A percentile compares a stretch with the other conserved stretches of the same genome.
Conservation (phyloP, 2,329 filamentous ascomycete genomes). For the Ophioceras dolichostomum region DNA sequence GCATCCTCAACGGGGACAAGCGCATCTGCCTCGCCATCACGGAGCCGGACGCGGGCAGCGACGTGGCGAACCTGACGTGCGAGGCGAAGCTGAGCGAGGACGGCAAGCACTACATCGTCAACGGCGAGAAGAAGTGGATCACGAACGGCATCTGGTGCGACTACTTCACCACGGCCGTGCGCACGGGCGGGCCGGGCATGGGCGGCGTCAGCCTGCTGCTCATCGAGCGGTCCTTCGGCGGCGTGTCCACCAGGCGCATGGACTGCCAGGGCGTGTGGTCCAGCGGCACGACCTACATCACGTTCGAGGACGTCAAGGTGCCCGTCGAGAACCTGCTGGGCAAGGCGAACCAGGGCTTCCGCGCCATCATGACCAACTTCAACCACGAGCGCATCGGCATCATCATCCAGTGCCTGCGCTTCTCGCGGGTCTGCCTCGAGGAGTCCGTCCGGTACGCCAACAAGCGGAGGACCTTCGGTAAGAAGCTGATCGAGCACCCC, state of each 20-base stretch:
- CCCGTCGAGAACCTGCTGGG: conserved; percentile 97
- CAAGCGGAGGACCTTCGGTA: conserved; percentile 94
- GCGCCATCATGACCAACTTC: conserved; percentile 99
- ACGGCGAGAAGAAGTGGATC: conserved; percentile 99
- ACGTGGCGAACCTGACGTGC: conserved; percentile 90
- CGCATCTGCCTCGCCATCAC: conserved; percentile 96
- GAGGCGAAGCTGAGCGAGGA: conserved; percentile 92
- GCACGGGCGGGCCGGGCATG: conserved; percentile 82
- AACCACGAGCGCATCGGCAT: conserved; percentile 99
- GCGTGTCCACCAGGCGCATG: conserved; percentile 89
- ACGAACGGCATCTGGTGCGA: conserved; percentile 95
- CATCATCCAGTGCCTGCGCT: conserved; percentile 93
- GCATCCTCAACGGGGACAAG: conserved; percentile 84
- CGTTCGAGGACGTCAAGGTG: conserved; percentile 98
- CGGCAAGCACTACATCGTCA: conserved; percentile 98
- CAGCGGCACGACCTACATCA: conserved; percentile 91
- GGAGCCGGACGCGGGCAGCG: conserved; percentile 86
- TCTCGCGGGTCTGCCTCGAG: conserved; percentile 93
- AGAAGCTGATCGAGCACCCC: conserved; percentile 91
- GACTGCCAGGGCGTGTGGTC: conserved; percentile 98
- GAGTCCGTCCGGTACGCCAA: conserved; percentile 93
- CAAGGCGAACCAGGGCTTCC: conserved; percentile 97
- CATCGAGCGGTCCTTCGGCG: conserved; percentile 74
- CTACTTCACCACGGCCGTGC: conserved; percentile 95
- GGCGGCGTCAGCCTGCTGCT: conserved; percentile 83